A percentile compares a stretch with the other conserved stretches of the same genome.
These are phyloP conservation scores for Raphanus sativus DNA, from an alignment of 345 rosid genomes.

Conservation along the genomic window DNA sequence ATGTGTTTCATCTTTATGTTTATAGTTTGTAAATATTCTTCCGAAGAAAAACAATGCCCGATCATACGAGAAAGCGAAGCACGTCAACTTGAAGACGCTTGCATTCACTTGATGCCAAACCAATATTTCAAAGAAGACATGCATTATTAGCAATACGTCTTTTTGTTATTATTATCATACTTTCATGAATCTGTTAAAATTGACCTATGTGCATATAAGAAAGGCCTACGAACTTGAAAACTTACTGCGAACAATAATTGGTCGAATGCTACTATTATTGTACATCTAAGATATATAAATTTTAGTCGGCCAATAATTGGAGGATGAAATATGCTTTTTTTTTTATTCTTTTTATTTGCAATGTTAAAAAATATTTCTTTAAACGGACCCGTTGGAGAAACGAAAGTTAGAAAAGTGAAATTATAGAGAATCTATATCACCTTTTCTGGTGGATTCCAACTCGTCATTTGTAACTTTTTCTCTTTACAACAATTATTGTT, in stretches of 20 bases:
- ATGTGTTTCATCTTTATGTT: not conserved
- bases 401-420: constrained; percentile 22
- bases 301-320: constrained; percentile 38
- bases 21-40: not conserved
- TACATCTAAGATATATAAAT: constrained; percentile 22
- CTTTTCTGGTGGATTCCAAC: constrained; percentile 42
- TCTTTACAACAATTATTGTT: constrained; percentile 24
- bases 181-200: constrained; percentile 15
- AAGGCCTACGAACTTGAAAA: constrained; percentile 10
- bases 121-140: not conserved
- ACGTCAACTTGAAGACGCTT: constrained; percentile 9
- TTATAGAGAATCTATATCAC: constrained; percentile 21
- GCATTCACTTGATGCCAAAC: constrained; percentile 12
- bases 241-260: constrained; percentile 39
- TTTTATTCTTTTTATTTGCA: not conserved
- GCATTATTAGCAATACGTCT: not conserved
- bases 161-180: constrained; percentile 20
- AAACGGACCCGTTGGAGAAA: constrained; percentile 24
- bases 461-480: constrained; percentile 28
- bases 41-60: not conserved
- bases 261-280: constrained; percentile 36
- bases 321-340: constrained; percentile 9
- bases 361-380: not conserved
- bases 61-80: not conserved
- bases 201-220: constrained; percentile 15